These are phyloP conservation scores for Apiotrichum laibachii DNA, from an alignment of 1,284 basidiomycete genomes.

Conservation along the genomic window DNA sequence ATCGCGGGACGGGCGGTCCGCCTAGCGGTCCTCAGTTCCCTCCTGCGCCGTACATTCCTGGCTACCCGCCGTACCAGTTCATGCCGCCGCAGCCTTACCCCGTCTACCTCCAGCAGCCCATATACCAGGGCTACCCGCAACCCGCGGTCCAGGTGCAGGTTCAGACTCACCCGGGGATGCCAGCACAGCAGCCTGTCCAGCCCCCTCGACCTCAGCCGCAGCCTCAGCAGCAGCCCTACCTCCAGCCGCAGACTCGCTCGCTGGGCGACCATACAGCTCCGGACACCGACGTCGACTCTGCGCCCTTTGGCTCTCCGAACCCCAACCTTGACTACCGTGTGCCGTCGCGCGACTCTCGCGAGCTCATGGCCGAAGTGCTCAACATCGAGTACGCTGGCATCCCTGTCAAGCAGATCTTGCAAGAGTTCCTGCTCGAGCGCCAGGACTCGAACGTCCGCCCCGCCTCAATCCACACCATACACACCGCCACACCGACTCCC, in stretches of 20 bases:
- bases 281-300: no score
- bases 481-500: neutral
- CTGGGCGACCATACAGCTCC: no score
- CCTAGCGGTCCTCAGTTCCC: neutral
- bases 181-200: no score
- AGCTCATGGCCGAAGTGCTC: conserved; percentile 2
- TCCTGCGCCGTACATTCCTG: neutral
- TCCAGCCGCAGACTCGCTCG: no score
- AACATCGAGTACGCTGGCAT: conserved; percentile 1
- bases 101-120: neutral
- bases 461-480: conserved; percentile 5
- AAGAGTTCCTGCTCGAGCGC: conserved; percentile 2
- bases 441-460: neutral
- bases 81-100: neutral
- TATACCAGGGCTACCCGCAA: neutral
- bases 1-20: no score
- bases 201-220: no score
- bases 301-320: no score
- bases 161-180: neutral
- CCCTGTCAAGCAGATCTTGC: conserved; percentile 2
- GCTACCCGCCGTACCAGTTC: neutral
- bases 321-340: no score
- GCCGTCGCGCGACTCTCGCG: neutral
- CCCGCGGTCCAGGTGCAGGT: neutral
- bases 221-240: no score